A percentile compares a stretch with the other conserved stretches of the same genome.
phyloP scores from a whole-genome alignment of 345 rosid genomes.

The Boechera stricta region DNA sequence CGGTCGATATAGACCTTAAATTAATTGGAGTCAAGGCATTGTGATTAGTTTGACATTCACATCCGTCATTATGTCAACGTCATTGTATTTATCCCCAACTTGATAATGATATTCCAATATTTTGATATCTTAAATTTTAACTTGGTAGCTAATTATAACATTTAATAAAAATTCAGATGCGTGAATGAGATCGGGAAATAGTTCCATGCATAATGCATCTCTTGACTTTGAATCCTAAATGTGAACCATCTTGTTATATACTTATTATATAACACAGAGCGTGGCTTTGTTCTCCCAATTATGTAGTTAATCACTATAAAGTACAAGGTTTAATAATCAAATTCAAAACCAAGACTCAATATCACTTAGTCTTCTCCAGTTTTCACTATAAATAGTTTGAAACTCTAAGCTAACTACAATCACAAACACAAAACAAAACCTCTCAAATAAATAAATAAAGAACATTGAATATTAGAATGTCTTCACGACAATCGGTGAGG shows the following conservation, averaged over 20 bases:
- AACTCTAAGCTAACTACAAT: not conserved
- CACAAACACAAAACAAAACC: constrained; percentile 13
- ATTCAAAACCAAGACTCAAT: constrained; percentile 10
- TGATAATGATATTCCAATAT: not conserved
- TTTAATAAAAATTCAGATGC: not conserved
- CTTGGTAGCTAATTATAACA: not conserved
- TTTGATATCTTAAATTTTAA: not conserved
- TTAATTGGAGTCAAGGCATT: not conserved
- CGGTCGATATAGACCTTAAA: too few species aligned
- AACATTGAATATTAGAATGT: constrained; percentile 2
- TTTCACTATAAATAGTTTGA: constrained; percentile 11
- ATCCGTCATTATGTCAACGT: constrained; percentile 15
- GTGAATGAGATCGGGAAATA: not conserved
- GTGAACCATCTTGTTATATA: not conserved
- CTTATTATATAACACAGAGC: too few species aligned
- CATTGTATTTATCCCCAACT: not conserved
- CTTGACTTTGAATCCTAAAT: not conserved
- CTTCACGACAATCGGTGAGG: constrained; percentile 9
- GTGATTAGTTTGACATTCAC: not conserved
- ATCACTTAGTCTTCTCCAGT: constrained; percentile 1
- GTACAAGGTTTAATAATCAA: not conserved
- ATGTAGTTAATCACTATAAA: too few species aligned
- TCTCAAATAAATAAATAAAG: constrained; percentile 7
- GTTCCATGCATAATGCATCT: constrained; percentile 25
- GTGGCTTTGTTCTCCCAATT: too few species aligned